Evolutionary conservation across 441 rosid species (phyloP).

Genomic region (Raphanus hybrid): DNA sequence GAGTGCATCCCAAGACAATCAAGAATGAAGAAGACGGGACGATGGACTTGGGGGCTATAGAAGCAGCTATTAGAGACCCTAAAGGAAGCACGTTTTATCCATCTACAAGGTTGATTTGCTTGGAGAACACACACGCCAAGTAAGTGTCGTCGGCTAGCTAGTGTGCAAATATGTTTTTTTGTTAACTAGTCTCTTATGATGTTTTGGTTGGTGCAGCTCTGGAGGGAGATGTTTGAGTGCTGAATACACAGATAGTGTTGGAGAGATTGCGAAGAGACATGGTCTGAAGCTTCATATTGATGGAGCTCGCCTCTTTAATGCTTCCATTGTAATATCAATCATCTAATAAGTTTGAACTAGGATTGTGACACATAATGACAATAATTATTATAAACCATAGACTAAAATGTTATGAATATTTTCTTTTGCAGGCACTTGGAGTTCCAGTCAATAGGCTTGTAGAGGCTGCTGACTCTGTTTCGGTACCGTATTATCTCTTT

Average conservation of each 20-base stretch:
- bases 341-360: not conserved
- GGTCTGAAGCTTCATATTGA: slow-evolving; percentile 93
- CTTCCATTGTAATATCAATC: slow-evolving; percentile 63
- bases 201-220: slow-evolving; percentile 50
- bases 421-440: slow-evolving; percentile 68
- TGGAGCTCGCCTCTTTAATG: slow-evolving; percentile 95
- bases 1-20: slow-evolving; percentile 84
- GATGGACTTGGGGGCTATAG: slow-evolving; percentile 71
- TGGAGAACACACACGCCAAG: slow-evolving; percentile 97
- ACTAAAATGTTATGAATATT: not conserved
- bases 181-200: slow-evolving; percentile 1
- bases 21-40: slow-evolving; percentile 87
- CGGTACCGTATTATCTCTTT: slow-evolving; percentile 42
- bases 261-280: slow-evolving; percentile 81
- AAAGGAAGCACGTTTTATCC: slow-evolving; percentile 73
- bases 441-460: slow-evolving; percentile 85
- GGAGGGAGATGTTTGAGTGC: slow-evolving; percentile 86
- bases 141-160: slow-evolving; percentile 36
- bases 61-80: slow-evolving; percentile 87
- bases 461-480: slow-evolving; percentile 84
- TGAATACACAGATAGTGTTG: slow-evolving; percentile 76
- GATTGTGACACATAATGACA: not conserved
- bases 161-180: not conserved
- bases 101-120: slow-evolving; percentile 82
- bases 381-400: not conserved